A percentile compares a stretch with the other conserved stretches of the same genome.
Conservation (phyloP, 305 asterid genomes). For the Coffea humblotiana region DNA sequence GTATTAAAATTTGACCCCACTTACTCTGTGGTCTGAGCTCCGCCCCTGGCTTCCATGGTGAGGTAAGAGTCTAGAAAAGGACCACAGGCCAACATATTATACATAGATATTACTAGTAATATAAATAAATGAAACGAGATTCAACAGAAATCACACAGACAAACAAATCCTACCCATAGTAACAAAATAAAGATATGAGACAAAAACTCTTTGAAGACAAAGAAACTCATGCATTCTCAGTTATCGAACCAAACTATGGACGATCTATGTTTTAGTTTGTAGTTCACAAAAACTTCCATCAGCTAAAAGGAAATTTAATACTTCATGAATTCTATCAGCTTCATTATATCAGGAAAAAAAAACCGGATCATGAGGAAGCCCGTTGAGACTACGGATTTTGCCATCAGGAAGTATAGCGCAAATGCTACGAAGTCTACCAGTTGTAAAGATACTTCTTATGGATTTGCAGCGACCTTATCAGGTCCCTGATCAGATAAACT, state of each 20-base stretch:
- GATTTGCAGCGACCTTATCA: neutral
- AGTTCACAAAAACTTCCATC: neutral
- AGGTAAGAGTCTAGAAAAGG: constrained; percentile 52
- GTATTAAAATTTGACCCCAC: too few relatives aligned
- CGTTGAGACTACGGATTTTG: neutral
- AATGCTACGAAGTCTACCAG: neutral
- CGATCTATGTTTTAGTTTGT: neutral
- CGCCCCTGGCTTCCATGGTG: constrained; percentile 48
- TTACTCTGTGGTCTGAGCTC: too few relatives aligned
- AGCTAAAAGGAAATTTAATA: neutral
- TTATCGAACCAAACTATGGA: neutral
- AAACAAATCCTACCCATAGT: constrained; percentile 10
- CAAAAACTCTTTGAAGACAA: neutral
- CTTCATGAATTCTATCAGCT: neutral
- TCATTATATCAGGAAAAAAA: neutral
- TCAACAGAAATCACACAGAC: constrained; percentile 41
- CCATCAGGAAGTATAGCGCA: neutral
- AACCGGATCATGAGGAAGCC: neutral
- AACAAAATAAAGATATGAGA: neutral
- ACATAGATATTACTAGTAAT: neutral
- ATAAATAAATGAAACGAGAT: constrained; percentile 20
- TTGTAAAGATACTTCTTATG: too few relatives aligned
- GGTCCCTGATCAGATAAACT: neutral
- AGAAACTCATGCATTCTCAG: neutral
- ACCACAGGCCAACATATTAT: constrained; percentile 23